Evolutionary conservation across 2,329 filamentous ascomycete genomes (phyloP).

Genomic region (Westerdykella aurantiaca): DNA sequence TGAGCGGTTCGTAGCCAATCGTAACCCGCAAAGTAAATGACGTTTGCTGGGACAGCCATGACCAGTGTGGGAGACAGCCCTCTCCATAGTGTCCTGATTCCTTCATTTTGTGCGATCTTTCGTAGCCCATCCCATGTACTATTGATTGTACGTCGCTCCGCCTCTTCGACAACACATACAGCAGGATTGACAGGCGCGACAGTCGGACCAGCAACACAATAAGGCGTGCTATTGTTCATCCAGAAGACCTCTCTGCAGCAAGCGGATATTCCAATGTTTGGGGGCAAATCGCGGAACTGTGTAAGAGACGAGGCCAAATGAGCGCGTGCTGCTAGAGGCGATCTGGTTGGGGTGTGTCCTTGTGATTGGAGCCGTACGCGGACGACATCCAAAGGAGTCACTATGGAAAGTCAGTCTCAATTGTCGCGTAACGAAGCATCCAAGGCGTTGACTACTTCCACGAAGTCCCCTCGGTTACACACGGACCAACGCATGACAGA

Average conservation of each 20-base stretch:
- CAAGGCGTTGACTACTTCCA: neutral
- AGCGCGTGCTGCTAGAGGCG: constrained; percentile 41
- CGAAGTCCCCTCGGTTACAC: neutral
- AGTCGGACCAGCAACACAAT: constrained; percentile 66
- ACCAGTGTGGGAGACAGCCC: constrained; percentile 88
- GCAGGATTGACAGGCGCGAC: constrained; percentile 42
- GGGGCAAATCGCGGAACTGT: constrained; percentile 63
- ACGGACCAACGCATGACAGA: neutral
- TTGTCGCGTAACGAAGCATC: neutral
- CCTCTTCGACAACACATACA: constrained; percentile 83
- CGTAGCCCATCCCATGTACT: constrained; percentile 87
- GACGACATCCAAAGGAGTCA: constrained; percentile 94
- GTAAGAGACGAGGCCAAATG: constrained; percentile 28
- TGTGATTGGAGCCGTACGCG: constrained; percentile 92
- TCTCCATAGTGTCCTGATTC: constrained; percentile 78
- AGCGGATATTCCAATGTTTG: constrained; percentile 83
- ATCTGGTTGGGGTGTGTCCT: constrained; percentile 49
- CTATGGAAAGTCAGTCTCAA: constrained; percentile 42
- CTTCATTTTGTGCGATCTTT: constrained; percentile 94
- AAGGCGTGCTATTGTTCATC: constrained; percentile 75
- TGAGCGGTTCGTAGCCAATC: constrained; percentile 80
- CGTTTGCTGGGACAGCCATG: constrained; percentile 92
- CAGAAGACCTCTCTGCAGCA: constrained; percentile 98
- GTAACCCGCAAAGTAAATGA: constrained; percentile 98
- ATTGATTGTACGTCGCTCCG: constrained; percentile 74